Base-by-base conservation (phyloP, 768 basidiomycete species). In the Pleurotus citrinopileatus region DNA sequence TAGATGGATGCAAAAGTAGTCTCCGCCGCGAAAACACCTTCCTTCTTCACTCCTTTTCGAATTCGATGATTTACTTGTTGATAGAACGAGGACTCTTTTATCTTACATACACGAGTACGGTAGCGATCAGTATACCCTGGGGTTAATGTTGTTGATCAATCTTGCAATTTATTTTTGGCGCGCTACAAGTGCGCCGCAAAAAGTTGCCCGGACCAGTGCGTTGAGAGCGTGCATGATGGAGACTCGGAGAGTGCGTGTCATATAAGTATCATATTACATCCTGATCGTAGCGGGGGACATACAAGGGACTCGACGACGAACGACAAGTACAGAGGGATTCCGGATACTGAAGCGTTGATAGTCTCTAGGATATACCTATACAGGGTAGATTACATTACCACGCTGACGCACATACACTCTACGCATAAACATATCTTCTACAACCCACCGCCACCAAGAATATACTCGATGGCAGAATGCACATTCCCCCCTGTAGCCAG, bases 401-500 rank as follows among this genome's bases (percentile, higher is more conserved):
- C 38, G 38, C 7, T 40, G 32, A 34, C 9, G 9, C n/a, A 9
- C 32, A 10, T 40, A 40, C 12, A 19, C 38, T 40, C 19, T 40
- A 15, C 12, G 10, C 13, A 13, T 15, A 7, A 2, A 40, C 7
- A n/a, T 2, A 12, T 40, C 9, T 7, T 26, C 29, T 64, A 87
- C 63, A 89, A 37, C 29, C 91, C 91, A 4, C 91, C 89, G 0
- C 91, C 93, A 37, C 76, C 68, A 54, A 98, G 77, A 59, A 98
- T 94, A 64, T 96, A 93, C 70, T 97, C 94, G 61, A 98, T 89
- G 42, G 94, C 94, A 19, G 84, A 79, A 65, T 97, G 83, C 15
- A 97, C 91, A 61, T 94, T 94, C 9, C 95, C 94, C n/a, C 84
- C 93, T 0, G 94, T 94, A 45, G 91, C 93, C 7, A 93, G 78